A percentile compares a stretch with the other conserved stretches of the same genome.
Evolutionary conservation across 352 stramenopile genomes (phyloP).

Genomic region (Globisporangium carolinianum): DNA sequence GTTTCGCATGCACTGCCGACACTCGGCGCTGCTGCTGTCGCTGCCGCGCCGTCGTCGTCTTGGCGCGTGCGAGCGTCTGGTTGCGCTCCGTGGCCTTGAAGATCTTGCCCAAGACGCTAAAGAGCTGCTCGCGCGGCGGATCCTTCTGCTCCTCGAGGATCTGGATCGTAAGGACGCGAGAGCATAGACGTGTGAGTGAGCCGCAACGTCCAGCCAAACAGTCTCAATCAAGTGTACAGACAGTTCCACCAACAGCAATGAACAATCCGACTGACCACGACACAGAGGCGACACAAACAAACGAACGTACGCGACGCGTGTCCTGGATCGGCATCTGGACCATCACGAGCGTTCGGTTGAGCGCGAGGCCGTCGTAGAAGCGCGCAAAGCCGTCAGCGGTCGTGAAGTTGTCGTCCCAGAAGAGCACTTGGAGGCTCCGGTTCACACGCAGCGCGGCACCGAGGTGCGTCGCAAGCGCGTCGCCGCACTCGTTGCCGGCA

Average conservation of each 20-base stretch:
- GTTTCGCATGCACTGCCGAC: too few relatives aligned
- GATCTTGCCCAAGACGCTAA: constrained; percentile 63
- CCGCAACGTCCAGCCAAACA: neutral
- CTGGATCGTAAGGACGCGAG: constrained; percentile 12
- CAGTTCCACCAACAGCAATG: too few relatives aligned
- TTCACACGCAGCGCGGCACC: constrained; percentile 45
- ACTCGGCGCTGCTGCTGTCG: neutral
- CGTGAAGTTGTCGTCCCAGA: constrained; percentile 74
- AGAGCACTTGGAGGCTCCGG: constrained; percentile 51
- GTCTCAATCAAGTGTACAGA: neutral
- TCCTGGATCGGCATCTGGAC: constrained; percentile 78
- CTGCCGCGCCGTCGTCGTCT: neutral
- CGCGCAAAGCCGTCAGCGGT: constrained; percentile 57
- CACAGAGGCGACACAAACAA: too few relatives aligned
- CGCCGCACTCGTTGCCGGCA: constrained; percentile 66
- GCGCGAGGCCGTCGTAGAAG: constrained; percentile 54
- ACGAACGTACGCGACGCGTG: constrained; percentile 41
- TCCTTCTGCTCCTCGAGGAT: constrained; percentile 67
- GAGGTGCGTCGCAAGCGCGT: constrained; percentile 41
- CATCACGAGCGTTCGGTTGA: constrained; percentile 57
- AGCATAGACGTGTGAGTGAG: neutral
- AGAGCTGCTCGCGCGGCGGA: constrained; percentile 60
- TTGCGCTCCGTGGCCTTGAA: constrained; percentile 70
- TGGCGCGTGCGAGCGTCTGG: constrained; percentile 18
- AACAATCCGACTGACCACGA: too few relatives aligned